These are phyloP conservation scores for Macrolepiota albuminosa DNA, from an alignment of 768 basidiomycete genomes.

Conservation along the genomic window DNA sequence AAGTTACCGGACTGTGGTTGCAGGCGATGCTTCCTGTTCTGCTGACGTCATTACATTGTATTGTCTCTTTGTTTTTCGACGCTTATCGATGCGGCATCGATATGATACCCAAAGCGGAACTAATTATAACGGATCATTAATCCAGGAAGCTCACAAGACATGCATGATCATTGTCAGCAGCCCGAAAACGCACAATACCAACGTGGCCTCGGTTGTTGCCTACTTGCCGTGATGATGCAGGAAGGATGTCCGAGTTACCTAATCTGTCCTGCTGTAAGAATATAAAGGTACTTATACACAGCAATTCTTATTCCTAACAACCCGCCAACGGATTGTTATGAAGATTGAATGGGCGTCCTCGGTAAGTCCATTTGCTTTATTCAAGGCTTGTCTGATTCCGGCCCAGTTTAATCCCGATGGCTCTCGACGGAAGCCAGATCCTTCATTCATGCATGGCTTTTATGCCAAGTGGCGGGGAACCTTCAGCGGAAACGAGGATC, in stretches of 20 bases:
- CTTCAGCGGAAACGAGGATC: constrained; percentile 53
- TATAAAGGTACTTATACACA: constrained; percentile 8
- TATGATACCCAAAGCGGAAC: neutral
- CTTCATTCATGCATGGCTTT: constrained; percentile 70
- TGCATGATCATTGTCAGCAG: neutral
- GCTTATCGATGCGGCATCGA: neutral
- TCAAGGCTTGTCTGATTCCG: neutral
- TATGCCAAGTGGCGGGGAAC: constrained; percentile 77
- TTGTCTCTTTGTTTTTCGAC: neutral
- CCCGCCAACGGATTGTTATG: constrained; percentile 25
- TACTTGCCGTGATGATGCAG: constrained; percentile 4
- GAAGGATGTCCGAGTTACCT: constrained; percentile 14
- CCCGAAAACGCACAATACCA: neutral
- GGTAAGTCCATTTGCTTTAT: constrained; percentile 28
- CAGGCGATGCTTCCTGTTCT: neutral
- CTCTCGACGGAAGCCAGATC: constrained; percentile 40
- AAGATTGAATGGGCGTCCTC: constrained; percentile 51
- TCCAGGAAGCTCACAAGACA: neutral
- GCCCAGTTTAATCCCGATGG: constrained; percentile 40
- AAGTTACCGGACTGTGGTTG: constrained; percentile 2
- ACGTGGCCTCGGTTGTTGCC: neutral
- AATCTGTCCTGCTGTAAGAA: constrained; percentile 4
- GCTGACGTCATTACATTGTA: neutral
- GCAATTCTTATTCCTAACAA: constrained; percentile 3
- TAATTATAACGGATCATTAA: neutral